Evolutionary conservation across 1,284 basidiomycete species (phyloP), one percentile per base, ranked within the genome.

Genomic region (Puccinia polysora): DNA sequence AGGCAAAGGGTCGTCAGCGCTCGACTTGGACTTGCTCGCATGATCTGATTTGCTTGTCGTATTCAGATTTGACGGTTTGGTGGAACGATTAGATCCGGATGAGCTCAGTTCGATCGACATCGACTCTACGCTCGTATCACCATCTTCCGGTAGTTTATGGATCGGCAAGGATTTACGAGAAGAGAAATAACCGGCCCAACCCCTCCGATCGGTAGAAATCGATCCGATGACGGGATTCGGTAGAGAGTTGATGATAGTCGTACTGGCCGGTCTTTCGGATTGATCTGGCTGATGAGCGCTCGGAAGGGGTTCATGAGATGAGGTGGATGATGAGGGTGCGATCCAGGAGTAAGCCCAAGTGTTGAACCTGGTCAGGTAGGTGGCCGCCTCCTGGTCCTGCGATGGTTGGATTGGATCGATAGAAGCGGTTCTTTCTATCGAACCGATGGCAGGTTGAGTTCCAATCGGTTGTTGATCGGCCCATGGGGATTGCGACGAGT

Each of bases 181-280:
- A 7, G 65, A 68, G 53, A 68, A 68, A 34, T 55, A 55, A 14
- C 20, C 40, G 1, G 65, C 23, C 65, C 65, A 68, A 12, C 53
- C 65, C 6, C 20, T 52, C 15, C 53, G 43, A 23, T 68, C 56
- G 40, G 12, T 14, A 15, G 65, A 43, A 8, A 68, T 68, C 18
- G 65, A 68, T 12, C 56, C 34, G 25, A 34, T 43, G n/a, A 68
- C 43, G 4, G 65, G 65, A 58, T 68, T 68, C 2, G 50, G 50
- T 20, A 65, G 32, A 18, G 49, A 12, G 12, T 65, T 49, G 50
- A 15, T 23, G 50, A 25, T 6, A 28, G 23, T 52, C 5, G 28
- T 32, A 2, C 6, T 14, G 52, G 52, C 5, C 34, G 5, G 12
- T 32, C 10, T 25, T 55, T 55, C 12, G 8, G 7, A 32, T 55